phyloP scores from a whole-genome alignment of 805 yeast genomes.

The Metschnikowia peoriensis region DNA sequence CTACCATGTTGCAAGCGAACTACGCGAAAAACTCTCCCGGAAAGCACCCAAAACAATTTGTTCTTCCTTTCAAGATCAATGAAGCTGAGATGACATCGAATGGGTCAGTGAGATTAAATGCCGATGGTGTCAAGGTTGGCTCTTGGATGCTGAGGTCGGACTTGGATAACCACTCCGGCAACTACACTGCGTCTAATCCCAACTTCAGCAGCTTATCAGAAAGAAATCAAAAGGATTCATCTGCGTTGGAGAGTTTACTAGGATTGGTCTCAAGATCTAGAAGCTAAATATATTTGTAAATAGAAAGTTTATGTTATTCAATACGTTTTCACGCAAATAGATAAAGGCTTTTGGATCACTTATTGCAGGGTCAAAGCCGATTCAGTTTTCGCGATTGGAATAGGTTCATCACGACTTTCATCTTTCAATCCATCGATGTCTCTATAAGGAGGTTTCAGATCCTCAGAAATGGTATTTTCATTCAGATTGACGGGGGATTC shows the following conservation, averaged over 20 bases:
- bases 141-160: constrained; percentile 36
- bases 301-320: neutral
- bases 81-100: constrained; percentile 35
- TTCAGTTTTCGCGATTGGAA: neutral
- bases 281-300: constrained; percentile 6
- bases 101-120: constrained; percentile 40
- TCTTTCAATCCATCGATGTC: neutral
- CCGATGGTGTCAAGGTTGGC: constrained; percentile 42
- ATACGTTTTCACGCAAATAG: neutral
- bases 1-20: constrained; percentile 34
- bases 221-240: constrained; percentile 28
- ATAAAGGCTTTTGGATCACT: neutral
- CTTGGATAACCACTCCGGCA: constrained; percentile 18
- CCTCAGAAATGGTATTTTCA: neutral
- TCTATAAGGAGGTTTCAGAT: neutral
- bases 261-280: constrained; percentile 19
- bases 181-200: constrained; percentile 33
- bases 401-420: neutral
- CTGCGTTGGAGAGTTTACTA: constrained; percentile 19
- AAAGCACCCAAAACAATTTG: constrained; percentile 42
- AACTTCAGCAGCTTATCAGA: constrained; percentile 32
- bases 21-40: constrained; percentile 36
- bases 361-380: neutral
- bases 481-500: neutral
- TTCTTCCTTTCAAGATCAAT: constrained; percentile 42